Percentiles rank a stretch among this genome's conserved stretches.
Evolutionary conservation across 768 basidiomycete genomes (phyloP).

Genomic region (Russula brevipes): DNA sequence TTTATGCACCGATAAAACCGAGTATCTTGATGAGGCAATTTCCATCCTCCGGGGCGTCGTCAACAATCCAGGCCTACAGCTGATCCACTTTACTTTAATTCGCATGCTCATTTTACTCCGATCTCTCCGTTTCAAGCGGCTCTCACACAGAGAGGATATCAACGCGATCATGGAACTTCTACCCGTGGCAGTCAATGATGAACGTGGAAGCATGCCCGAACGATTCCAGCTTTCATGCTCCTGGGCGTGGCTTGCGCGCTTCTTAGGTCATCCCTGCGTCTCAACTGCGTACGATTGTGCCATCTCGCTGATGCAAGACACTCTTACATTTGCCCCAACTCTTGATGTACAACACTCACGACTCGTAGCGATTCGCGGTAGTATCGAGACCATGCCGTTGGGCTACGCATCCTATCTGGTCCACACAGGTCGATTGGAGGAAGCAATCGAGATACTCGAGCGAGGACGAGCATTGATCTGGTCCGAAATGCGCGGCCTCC

Average conservation of each 20-base stretch:
- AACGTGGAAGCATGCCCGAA: not conserved
- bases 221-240: not conserved
- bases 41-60: not conserved
- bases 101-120: not conserved
- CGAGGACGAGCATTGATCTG: not conserved
- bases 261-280: not conserved
- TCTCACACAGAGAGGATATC: not conserved
- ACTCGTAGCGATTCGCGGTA: not conserved
- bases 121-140: not conserved
- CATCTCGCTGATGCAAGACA: not conserved
- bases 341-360: not conserved
- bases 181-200: not conserved
- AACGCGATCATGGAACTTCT: not conserved
- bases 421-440: not conserved
- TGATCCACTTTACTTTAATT: not conserved
- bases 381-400: not conserved
- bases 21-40: not conserved
- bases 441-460: not conserved
- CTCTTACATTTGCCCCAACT: not conserved
- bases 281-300: not conserved
- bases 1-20: not conserved
- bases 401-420: not conserved
- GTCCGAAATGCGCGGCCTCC: constrained; percentile 4
- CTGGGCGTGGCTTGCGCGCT: not conserved
- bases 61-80: not conserved